Base-by-base conservation (phyloP, 1,284 basidiomycete genomes). In the Fistulinella staudtii region DNA sequence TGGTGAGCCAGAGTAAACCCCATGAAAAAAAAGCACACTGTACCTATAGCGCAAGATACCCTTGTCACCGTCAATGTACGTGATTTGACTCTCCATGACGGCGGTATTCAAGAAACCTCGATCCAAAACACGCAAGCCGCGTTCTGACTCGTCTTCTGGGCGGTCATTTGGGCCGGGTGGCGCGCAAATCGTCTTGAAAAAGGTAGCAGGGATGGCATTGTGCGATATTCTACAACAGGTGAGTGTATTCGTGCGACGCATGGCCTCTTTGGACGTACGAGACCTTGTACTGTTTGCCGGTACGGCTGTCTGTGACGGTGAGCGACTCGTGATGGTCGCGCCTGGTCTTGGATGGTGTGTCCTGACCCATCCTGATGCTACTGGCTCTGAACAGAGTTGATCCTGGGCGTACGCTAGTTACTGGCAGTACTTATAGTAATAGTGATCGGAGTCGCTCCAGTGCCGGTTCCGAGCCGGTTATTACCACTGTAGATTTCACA, bases 21-120 rank as follows among this genome's bases (percentile, higher is more conserved):
- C 28, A 9, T 15, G 8, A 11, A 18, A n/a, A 30, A 17, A 17
- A 20, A 27, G 25, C 21, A 17, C 17, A 22, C 49, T 53, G 46
- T 45, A 83, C 83, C 85, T 77, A 66, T 89, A 89, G 27, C 86
- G 76, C 45, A 89, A 65, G 40, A 89, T 80, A 64, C 88, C 89
- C 17, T 80, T 82, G 20, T 89, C 84, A 42, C 89, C 91, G 60
- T 93, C 89, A 57, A 93, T 93, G 57, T 84, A 93, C 1, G 90
- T 93, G 58, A 93, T 93, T 55, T 76, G 65, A 50, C 85, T 88
- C 51, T 79, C 71, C 47, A 93, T 79, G 45, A 91, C 88, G 27
- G 91, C 89, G 2, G 91, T 93, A 55, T 93, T 93, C 68, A 90
- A 62, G 66, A 87, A 91, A 2, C 87, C 88, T 66, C 79, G 80